Conservation (phyloP, 352 stramenopile genomes). For the Pythium plurisporium region DNA sequence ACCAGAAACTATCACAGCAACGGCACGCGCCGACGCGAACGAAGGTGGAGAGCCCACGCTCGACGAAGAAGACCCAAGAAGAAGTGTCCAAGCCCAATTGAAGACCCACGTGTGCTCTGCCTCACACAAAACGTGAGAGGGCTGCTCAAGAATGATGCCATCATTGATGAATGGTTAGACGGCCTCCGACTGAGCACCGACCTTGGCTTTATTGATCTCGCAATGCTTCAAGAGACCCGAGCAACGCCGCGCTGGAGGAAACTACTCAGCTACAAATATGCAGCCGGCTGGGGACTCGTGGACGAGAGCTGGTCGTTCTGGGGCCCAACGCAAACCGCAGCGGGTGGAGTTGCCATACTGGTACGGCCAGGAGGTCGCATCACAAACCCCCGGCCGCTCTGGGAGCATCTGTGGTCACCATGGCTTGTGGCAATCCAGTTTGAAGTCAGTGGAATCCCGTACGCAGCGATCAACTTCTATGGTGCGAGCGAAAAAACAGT, state of each 20-base stretch:
- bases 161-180: neutral
- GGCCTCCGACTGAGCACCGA: neutral
- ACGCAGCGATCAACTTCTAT: constrained; percentile 7
- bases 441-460: neutral
- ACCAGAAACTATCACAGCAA: neutral
- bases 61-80: neutral
- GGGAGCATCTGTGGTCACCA: neutral
- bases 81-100: neutral
- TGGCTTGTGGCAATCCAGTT: constrained; percentile 6
- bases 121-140: constrained; percentile 11
- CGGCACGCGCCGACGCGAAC: neutral
- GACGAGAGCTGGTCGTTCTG: constrained; percentile 1
- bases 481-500: neutral
- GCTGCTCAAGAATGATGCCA: neutral
- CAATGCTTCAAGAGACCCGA: constrained; percentile 9
- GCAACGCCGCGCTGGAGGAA: neutral
- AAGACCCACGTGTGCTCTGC: neutral
- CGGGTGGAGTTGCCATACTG: constrained; percentile 2
- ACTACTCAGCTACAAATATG: neutral
- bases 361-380: neutral
- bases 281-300: neutral
- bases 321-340: neutral
- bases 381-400: neutral
- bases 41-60: no score
- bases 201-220: neutral